Base-by-base conservation (phyloP, 352 stramenopile genomes). In the Paralagenidium karlingii region DNA sequence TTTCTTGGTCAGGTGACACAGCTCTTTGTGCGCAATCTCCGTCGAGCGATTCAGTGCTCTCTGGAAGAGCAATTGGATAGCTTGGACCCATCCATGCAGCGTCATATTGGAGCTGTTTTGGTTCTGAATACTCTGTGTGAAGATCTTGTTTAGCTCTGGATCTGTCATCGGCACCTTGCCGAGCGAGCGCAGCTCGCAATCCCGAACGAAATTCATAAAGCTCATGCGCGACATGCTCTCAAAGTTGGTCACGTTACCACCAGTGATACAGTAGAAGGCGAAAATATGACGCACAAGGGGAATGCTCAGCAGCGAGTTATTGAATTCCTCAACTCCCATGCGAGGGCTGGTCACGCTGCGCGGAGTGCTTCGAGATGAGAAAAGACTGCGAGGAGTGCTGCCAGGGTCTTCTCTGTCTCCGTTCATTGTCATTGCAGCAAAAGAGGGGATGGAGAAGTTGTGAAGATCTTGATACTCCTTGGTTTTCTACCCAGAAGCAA, bases 171-270 rank as follows among this genome's bases (percentile, higher is more conserved):
- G 41, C 12, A 58, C 49, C 1, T 37, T 47, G 18, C 45, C 24
- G 8, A 75, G 38, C 9, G 40, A 20, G n/a, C 80, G 43, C 11
- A 87, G 51, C 13, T 47, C 51, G 31, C 69, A 84, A 38, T 84
- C 63, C 24, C 64, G 65, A 16, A 66, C 70, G 40, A 87, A 82
- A 25, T 68, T 74, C 30, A 66, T 38, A 42, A 87, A 87, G 38
- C 60, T 67, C 40, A 49, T 68, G 5, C 63, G 60, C 9, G 55
- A 68, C 31, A 87, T 80, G 20, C 58, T 68, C 16, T 69, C 55
- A 12, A 87, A 51, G 40, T 87, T 84, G 9, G 54, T 82, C 8
- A 80, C 53, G 30, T 68, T 78, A 4, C 67, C 53, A 11, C 42
- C 24, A 40, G 20, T 31, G 38, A 8, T 34, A 26, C 11, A 44